Base-by-base conservation (phyloP, 2,329 filamentous ascomycete species). In the Colletotrichum spinosum region DNA sequence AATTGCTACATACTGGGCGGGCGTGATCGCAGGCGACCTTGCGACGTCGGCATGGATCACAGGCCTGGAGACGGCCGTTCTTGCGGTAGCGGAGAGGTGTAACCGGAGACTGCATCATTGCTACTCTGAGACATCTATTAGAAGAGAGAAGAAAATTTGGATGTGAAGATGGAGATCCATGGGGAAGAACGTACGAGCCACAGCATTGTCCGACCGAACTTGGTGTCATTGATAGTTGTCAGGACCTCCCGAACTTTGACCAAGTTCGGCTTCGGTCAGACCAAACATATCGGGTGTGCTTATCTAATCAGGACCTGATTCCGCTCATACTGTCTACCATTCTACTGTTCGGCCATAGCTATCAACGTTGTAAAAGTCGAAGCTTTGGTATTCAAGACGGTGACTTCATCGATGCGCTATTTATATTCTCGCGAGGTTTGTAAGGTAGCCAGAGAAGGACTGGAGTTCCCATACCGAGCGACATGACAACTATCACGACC, bases 11-110 rank as follows among this genome's bases (percentile, higher is more conserved):
- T 15, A 76, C 67, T 0, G 80, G 80, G 12, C 76, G 74, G 0
- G 64, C 69, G 58, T 81, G 79, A 60, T 82, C 79, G 70, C 80
- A 82, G 6, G 79, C 78, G 9, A 81, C 76, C 62, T 81, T 81
- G 6, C 79, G 76, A 56, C 73, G 74, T 5, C 77, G 75, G 55
- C 79, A 81, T 15, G 78, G 78, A 71, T 81, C 74, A 52, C 72
- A 73, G 8, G 71, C 70, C 42, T 69, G 65, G 0, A 67, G 59
- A 12, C 63, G 63, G n/a, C 63, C 63, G 12, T 66, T 66, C 13
- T 49, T 62, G 10, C 59, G 63, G 17, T 64, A 64, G 1, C 58
- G 63, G 3, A 57, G 42, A 8, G 63, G 53, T n/a, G 53, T 64
- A 9, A 41, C 42, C n/a, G 25, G 45, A 11, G 50, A 15, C 13